Conservation (phyloP, 192 early-diverging fungal species). For the Coemansia umbellata region DNA sequence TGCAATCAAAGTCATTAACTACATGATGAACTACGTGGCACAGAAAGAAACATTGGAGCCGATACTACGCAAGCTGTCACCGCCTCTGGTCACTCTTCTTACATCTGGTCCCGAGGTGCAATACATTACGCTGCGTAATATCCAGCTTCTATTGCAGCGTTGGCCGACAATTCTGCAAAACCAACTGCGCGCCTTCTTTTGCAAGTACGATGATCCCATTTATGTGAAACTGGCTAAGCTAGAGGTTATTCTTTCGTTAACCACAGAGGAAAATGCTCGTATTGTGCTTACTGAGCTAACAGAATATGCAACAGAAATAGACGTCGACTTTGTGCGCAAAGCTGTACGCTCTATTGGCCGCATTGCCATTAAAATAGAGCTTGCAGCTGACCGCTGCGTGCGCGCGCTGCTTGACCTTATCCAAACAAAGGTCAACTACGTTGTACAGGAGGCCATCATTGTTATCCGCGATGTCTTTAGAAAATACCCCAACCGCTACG, state of each 20-base stretch:
- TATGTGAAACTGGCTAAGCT: slow-evolving; percentile 98
- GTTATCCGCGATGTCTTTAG: slow-evolving; percentile 99
- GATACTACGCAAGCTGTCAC: slow-evolving; percentile 81
- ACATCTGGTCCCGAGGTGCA: slow-evolving; percentile 90
- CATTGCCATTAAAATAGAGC: slow-evolving; percentile 93
- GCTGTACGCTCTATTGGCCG: slow-evolving; percentile 96
- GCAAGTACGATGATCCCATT: slow-evolving; percentile 99
- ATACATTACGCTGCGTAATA: slow-evolving; percentile 95
- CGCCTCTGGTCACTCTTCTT: slow-evolving; percentile 91
- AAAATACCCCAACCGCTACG: slow-evolving; percentile 97
- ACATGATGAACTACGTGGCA: slow-evolving; percentile 91
- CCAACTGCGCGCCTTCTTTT: slow-evolving; percentile 98
- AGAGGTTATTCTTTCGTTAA: slow-evolving; percentile 88
- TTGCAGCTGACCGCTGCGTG: slow-evolving; percentile 82
- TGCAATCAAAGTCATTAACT: slow-evolving; percentile 84
- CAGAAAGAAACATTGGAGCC: slow-evolving; percentile 69
- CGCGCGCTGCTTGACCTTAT: slow-evolving; percentile 84
- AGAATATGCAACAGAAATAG: slow-evolving; percentile 95
- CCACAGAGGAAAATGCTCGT: slow-evolving; percentile 76
- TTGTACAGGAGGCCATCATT: slow-evolving; percentile 96
- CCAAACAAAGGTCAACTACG: slow-evolving; percentile 96
- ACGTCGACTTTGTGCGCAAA: slow-evolving; percentile 97
- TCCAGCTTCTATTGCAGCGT: slow-evolving; percentile 87
- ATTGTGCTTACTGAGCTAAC: slow-evolving; percentile 87
- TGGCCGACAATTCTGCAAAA: slow-evolving; percentile 85